phyloP scores from a whole-genome alignment of 371 early-diverging fungal species.

The Rhizomucor miehei region DNA sequence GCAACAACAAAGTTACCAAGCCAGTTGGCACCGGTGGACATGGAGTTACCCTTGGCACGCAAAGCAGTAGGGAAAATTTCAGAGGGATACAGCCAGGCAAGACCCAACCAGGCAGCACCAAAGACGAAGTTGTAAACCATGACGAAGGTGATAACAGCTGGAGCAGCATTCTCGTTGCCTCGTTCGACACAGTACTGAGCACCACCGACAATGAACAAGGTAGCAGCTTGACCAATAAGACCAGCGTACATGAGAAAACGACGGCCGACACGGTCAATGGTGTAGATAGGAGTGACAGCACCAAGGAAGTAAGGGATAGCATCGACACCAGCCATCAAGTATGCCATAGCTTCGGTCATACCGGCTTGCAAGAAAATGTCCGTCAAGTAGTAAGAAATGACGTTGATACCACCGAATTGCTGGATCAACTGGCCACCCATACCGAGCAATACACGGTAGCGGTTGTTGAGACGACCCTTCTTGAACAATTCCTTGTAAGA shows the following conservation, averaged over 20 bases:
- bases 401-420: constrained; percentile 47
- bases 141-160: constrained; percentile 22
- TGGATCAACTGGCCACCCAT: constrained; percentile 53
- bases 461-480: constrained; percentile 48
- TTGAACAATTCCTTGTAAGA: constrained; percentile 44
- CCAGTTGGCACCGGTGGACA: constrained; percentile 72
- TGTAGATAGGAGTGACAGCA: constrained; percentile 43
- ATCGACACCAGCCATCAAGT: constrained; percentile 49
- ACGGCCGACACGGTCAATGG: constrained; percentile 35
- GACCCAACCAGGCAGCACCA: constrained; percentile 59
- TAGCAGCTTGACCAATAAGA: constrained; percentile 29
- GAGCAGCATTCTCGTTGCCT: constrained; percentile 9
- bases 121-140: constrained; percentile 43
- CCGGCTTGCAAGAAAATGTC: constrained; percentile 46
- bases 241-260: constrained; percentile 29
- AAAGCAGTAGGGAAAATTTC: constrained; percentile 52
- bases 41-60: constrained; percentile 48
- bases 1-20: constrained; percentile 53
- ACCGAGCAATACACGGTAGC: constrained; percentile 47
- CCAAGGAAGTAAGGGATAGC: constrained; percentile 43
- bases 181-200: constrained; percentile 23
- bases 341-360: constrained; percentile 36
- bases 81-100: constrained; percentile 52
- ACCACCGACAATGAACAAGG: constrained; percentile 27
- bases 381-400: constrained; percentile 45